Conservation (phyloP, 2,329 filamentous ascomycete genomes). For the Fusarium fracticaudum region DNA sequence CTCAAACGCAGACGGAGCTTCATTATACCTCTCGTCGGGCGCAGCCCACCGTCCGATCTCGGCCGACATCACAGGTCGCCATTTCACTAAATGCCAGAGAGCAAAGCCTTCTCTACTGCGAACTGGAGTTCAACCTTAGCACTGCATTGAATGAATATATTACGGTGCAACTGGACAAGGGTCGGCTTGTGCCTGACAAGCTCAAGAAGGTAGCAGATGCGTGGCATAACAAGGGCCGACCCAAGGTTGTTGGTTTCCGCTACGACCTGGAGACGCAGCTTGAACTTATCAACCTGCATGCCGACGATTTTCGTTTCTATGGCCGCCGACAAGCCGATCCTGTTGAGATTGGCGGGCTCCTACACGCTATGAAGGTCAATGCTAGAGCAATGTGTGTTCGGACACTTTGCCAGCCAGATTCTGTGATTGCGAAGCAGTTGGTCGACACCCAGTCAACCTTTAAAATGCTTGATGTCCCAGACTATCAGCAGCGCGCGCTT, state of each 20-base stretch:
- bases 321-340: conserved; percentile 56
- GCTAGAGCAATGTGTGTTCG: conserved; percentile 62
- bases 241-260: conserved; percentile 65
- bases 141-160: conserved; percentile 63
- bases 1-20: conserved; percentile 49
- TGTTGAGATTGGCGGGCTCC: conserved; percentile 56
- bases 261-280: conserved; percentile 70
- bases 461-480: conserved; percentile 57
- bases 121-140: conserved; percentile 65
- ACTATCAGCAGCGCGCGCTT: conserved; percentile 56
- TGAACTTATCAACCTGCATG: conserved; percentile 62
- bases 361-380: conserved; percentile 63
- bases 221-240: conserved; percentile 63
- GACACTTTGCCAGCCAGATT: conserved; percentile 67
- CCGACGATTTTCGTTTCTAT: conserved; percentile 64
- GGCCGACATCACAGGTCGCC: conserved; percentile 46
- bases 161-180: conserved; percentile 61
- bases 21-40: conserved; percentile 47
- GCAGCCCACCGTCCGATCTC: conserved; percentile 45
- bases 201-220: conserved; percentile 61
- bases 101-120: conserved; percentile 67
- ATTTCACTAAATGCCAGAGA: conserved; percentile 66
- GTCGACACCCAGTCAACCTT: conserved; percentile 62
- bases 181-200: conserved; percentile 62
- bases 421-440: conserved; percentile 66